A percentile compares a stretch with the other conserved stretches of the same genome.
These are phyloP conservation scores for Venturiaceae sp. DNA, from an alignment of 2,329 filamentous ascomycete species.

Conservation along the genomic window DNA sequence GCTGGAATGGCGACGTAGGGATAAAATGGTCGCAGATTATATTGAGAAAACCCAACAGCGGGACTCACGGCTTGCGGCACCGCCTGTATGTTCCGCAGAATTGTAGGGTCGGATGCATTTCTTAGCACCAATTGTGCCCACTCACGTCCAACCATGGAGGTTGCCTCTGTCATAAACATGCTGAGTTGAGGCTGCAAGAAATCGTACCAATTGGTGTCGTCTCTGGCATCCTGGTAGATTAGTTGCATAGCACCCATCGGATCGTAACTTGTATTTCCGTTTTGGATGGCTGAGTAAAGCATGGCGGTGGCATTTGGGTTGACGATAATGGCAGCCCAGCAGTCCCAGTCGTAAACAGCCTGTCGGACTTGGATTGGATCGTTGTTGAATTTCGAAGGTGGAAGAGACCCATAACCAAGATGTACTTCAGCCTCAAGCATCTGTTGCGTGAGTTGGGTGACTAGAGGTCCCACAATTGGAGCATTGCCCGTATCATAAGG, in stretches of 20 bases:
- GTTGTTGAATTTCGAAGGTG: conserved; percentile 42
- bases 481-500: conserved; percentile 39
- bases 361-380: conserved; percentile 47
- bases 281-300: conserved; percentile 43
- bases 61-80: conserved; percentile 46
- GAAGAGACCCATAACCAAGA: conserved; percentile 41
- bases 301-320: conserved; percentile 52
- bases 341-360: conserved; percentile 48
- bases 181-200: conserved; percentile 45
- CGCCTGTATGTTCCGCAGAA: conserved; percentile 32
- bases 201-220: conserved; percentile 43
- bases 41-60: conserved; percentile 44
- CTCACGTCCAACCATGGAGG: conserved; percentile 36
- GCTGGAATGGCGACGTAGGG: conserved; percentile 46
- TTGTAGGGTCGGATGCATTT: conserved; percentile 29
- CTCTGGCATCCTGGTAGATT: conserved; percentile 45
- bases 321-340: conserved; percentile 53
- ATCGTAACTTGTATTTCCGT: conserved; percentile 49
- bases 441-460: conserved; percentile 36
- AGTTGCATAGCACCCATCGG: conserved; percentile 49
- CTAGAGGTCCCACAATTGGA: conserved; percentile 47
- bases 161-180: conserved; percentile 36
- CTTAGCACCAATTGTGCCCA: conserved; percentile 33
- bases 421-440: conserved; percentile 29
- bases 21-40: conserved; percentile 51